Conservation (phyloP, 768 basidiomycete species). For the Lactarius deliciosus region DNA sequence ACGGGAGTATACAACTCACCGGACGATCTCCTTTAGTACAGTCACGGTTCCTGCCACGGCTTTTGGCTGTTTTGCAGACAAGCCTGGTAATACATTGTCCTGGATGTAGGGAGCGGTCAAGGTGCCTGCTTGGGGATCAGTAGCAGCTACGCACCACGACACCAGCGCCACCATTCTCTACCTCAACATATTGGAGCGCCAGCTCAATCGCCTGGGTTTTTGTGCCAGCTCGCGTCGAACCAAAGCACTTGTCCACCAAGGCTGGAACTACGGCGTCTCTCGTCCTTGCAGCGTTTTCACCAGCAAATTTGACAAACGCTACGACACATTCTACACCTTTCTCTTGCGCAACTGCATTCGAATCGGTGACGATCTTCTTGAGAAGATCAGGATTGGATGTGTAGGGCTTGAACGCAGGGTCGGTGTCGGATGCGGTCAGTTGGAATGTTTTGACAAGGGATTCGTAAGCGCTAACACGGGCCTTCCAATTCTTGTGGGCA, state of each 20-base stretch:
- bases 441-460: slow-evolving; percentile 83
- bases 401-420: slow-evolving; percentile 93
- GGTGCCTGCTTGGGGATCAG: slow-evolving; percentile 14
- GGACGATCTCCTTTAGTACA: slow-evolving; percentile 80
- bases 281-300: slow-evolving; percentile 81
- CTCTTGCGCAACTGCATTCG: slow-evolving; percentile 97
- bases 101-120: slow-evolving; percentile 16
- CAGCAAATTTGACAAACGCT: slow-evolving; percentile 85
- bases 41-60: slow-evolving; percentile 75
- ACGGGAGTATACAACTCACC: slow-evolving; percentile 48
- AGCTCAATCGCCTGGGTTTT: slow-evolving; percentile 86
- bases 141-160: slow-evolving; percentile 73
- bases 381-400: slow-evolving; percentile 71
- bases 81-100: slow-evolving; percentile 74
- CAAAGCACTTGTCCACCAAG: slow-evolving; percentile 93
- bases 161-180: slow-evolving; percentile 84
- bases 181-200: slow-evolving; percentile 86
- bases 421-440: slow-evolving; percentile 86
- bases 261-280: slow-evolving; percentile 82
- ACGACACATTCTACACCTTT: slow-evolving; percentile 91
- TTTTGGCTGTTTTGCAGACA: slow-evolving; percentile 94
- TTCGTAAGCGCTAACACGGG: slow-evolving; percentile 91
- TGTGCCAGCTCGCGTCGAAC: slow-evolving; percentile 87
- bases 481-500: slow-evolving; percentile 98
- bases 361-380: slow-evolving; percentile 85